Evolutionary conservation across 768 basidiomycete genomes (phyloP), one percentile per base, ranked within the genome.

Genomic region (Mycena vitilis): DNA sequence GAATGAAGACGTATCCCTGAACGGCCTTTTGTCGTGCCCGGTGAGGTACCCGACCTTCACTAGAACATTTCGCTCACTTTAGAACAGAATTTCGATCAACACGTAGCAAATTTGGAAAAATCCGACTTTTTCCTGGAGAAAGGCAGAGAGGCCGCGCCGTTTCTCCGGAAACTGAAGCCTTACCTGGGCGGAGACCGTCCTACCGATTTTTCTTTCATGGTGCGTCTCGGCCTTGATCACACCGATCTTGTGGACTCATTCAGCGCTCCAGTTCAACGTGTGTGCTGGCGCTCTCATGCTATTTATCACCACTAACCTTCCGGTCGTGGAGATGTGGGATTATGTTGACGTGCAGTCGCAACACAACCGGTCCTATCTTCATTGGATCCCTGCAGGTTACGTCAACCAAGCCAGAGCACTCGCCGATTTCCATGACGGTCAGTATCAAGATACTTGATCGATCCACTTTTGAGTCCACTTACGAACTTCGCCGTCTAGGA

Each of bases 341-440:
- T 88, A 81, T 65, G 84, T 88, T 77, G 88, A 87, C 72, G 85
- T 88, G 56, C 80, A 86, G 61, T 78, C 66, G 63, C 85, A 86
- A 54, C 87, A 89, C 76, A 87, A 88, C 60, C 76, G 78, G 42
- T 82, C 83, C 1, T 89, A 85, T 63, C 73, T 78, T 15, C 42
- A 72, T 0, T 45, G 66, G 0, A 78, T 87, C 8, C 82, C 84
- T 6, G 12, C 74, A 1, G 78, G 78, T 1, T 83, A 77, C 62
- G 78, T 86, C 23, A 80, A 78, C 11, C 85, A 84, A 67, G 82
- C 81, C 13, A 78, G 83, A 30, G 81, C 79, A 38, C 81, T 88
- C 8, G 87, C 86, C 13, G 82, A 88, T 77, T 89, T 84, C 80
- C 86, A 88, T 74, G 85, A 88, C 73, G 82, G 84, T 74, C 81